Evolutionary conservation across 306 rosid genomes (phyloP).

Genomic region (Pterocarpus macrocarpus): DNA sequence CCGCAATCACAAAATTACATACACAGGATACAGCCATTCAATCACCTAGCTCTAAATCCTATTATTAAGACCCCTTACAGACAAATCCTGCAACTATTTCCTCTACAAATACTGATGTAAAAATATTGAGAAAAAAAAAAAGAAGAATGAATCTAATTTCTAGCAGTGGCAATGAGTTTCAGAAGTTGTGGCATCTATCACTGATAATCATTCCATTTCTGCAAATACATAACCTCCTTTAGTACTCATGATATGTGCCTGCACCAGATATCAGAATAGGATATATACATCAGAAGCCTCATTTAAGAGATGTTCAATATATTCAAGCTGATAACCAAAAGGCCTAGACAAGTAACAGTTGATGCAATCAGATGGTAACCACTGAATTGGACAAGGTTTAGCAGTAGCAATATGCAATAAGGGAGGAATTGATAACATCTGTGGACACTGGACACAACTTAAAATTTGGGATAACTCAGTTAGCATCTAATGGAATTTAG

Average conservation of each 20-base stretch:
- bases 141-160: slow-evolving; percentile 46
- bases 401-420: no score
- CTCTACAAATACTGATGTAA: slow-evolving; percentile 17
- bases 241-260: slow-evolving; percentile 53
- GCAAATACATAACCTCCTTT: slow-evolving; percentile 38
- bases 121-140: background rate
- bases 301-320: slow-evolving; percentile 17
- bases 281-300: slow-evolving; percentile 14
- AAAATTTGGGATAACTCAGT: no score
- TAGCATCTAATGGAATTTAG: no score
- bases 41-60: slow-evolving; percentile 39
- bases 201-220: slow-evolving; percentile 40
- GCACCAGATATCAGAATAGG: slow-evolving; percentile 45
- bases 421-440: no score
- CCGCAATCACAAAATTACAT: slow-evolving; percentile 36
- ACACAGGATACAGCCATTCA: slow-evolving; percentile 30
- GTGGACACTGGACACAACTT: no score
- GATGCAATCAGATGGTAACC: no score
- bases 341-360: no score
- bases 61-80: slow-evolving; percentile 26
- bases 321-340: background rate
- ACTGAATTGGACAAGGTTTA: no score
- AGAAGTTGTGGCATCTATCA: slow-evolving; percentile 47
- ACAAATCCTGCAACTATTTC: slow-evolving; percentile 41
- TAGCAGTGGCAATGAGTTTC: slow-evolving; percentile 28